Percentiles rank a stretch among this genome's conserved stretches.
Conservation (phyloP, 1,284 basidiomycete genomes). For the Spongiforma sp. region DNA sequence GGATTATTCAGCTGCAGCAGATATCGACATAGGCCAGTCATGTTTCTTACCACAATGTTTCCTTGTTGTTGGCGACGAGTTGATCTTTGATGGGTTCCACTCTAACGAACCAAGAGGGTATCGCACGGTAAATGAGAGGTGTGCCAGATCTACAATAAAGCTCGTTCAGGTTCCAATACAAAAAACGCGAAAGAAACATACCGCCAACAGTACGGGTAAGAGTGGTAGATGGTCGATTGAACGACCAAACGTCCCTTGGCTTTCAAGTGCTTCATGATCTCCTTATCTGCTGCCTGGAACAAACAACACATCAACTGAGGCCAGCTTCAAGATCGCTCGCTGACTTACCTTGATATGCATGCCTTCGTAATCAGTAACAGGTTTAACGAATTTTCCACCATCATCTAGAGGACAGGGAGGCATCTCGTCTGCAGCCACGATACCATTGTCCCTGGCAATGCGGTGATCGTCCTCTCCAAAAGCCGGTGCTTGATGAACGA, state of each 20-base stretch:
- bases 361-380: conserved; percentile 93
- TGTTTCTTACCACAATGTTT: conserved; percentile 81
- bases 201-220: conserved; percentile 99
- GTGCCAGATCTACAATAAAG: conserved; percentile 75
- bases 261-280: conserved; percentile 93
- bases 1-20: not conserved
- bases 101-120: conserved; percentile 96
- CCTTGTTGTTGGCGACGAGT: conserved; percentile 90
- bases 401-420: conserved; percentile 98
- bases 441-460: conserved; percentile 84
- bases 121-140: conserved; percentile 95
- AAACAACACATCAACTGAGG: conserved; percentile 2
- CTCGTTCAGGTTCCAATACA: not conserved
- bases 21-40: not conserved
- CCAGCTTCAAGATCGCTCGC: not conserved
- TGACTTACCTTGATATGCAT: conserved; percentile 83
- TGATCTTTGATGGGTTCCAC: conserved; percentile 87
- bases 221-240: conserved; percentile 87
- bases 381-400: conserved; percentile 84
- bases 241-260: conserved; percentile 88
- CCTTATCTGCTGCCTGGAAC: conserved; percentile 88
- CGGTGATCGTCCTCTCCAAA: conserved; percentile 99
- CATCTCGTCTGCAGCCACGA: conserved; percentile 86
- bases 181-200: conserved; percentile 36
- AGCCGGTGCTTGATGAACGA: conserved; percentile 98